Evolutionary conservation across 345 rosid species (phyloP), one percentile per base, ranked within the genome.

Genomic region (Barbarea vulgaris): DNA sequence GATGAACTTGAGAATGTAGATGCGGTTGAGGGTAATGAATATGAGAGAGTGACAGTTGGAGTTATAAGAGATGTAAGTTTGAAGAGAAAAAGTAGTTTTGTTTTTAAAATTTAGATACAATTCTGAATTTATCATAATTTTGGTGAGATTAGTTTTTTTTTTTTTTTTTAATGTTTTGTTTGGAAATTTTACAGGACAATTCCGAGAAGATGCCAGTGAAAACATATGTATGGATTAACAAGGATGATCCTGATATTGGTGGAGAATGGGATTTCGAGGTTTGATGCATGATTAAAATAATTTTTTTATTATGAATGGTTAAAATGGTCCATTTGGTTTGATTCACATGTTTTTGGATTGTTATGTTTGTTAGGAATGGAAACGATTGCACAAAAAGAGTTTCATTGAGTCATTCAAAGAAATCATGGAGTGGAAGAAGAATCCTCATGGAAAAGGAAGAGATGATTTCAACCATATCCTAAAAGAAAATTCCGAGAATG

Each of bases 201-300:
- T 80, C 83, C 9, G 81, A 80, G 51, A 86, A 77, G 67, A 66
- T 87, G 77, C 64, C 83, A 75, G 91, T 85, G 56, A 31, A 85
- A 59, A 77, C 97, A 28, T 95, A 92, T 46, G 84, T 89, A 41
- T 90, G 99, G 99, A 36, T 54, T 17, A 64, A 90, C 61, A 68
- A 76, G 22, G 51, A 72, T 50, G 97, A 92, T 81, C 90, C 87
- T 10, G 76, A 86, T 77, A 80, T 94, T 77, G 80, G 50, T 54
- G 99, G 99, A 27, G 91, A 92, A 7, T 92, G 99, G 99, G 82
- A 90, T 81, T 90, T 90, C 33, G 90, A 94, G 99, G 97, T 94
- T 31, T 41, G 48, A 15, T 6, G n/a, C n/a, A n/a, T n/a, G 27
- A 24, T 28, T 22, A 34, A 2, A 8, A 37, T 9, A 37, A 0